These are phyloP conservation scores for Suhomyces bokatorum DNA, from an alignment of 1,139 yeast species.

Conservation along the genomic window DNA sequence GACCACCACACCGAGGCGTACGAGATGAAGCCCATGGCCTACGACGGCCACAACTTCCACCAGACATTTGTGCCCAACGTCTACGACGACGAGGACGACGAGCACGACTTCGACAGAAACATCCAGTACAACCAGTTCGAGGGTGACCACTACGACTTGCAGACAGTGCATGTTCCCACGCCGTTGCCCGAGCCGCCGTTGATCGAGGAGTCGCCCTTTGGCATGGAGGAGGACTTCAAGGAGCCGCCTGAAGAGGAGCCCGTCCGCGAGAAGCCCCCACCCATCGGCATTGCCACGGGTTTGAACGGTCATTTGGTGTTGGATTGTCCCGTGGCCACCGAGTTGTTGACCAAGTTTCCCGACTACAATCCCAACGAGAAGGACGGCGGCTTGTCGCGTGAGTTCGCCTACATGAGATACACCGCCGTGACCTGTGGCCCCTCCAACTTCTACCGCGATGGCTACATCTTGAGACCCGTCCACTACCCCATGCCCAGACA, in stretches of 20 bases:
- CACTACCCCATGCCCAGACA: constrained; percentile 48
- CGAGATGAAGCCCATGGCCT: constrained; percentile 17
- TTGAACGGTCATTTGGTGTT: constrained; percentile 50
- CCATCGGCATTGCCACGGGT: constrained; percentile 41
- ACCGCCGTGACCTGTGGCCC: constrained; percentile 55
- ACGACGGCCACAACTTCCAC: constrained; percentile 17
- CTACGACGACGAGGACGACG: constrained; percentile 46
- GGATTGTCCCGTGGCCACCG: constrained; percentile 53
- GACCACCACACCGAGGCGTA: constrained; percentile 15
- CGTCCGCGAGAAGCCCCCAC: constrained; percentile 34
- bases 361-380: constrained; percentile 35
- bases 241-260: constrained; percentile 36
- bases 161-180: constrained; percentile 32
- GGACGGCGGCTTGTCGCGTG: constrained; percentile 48
- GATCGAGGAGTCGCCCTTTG: constrained; percentile 31
- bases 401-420: constrained; percentile 51
- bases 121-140: constrained; percentile 43
- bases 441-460: constrained; percentile 46
- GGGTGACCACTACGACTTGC: constrained; percentile 48
- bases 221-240: constrained; percentile 27
- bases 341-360: constrained; percentile 45
- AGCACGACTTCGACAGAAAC: constrained; percentile 41
- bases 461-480: constrained; percentile 47
- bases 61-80: constrained; percentile 52
- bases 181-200: constrained; percentile 5